Evolutionary conservation across 495 filamentous ascomycete species (phyloP).

Genomic region (Penicillium bovifimosum): DNA sequence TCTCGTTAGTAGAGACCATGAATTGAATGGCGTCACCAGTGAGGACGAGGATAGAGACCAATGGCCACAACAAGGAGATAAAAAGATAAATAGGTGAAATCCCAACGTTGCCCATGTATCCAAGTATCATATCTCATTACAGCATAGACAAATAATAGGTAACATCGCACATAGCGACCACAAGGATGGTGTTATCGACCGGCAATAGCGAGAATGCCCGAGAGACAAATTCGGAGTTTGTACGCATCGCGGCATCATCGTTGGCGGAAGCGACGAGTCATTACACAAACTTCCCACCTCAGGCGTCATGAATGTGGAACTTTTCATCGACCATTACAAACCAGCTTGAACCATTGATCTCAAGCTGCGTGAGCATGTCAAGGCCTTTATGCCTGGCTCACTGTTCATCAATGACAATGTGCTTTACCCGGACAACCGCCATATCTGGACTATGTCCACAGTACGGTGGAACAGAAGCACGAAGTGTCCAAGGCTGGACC

Average conservation of each 20-base stretch:
- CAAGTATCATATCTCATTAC: slow-evolving; percentile 34
- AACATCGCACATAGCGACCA: not conserved
- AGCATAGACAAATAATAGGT: slow-evolving; percentile 12
- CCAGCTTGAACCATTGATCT: slow-evolving; percentile 64
- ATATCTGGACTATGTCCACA: slow-evolving; percentile 50
- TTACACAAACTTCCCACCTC: slow-evolving; percentile 48
- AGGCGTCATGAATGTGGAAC: slow-evolving; percentile 54
- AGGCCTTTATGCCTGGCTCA: slow-evolving; percentile 53
- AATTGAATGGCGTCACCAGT: slow-evolving; percentile 37
- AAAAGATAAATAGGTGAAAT: slow-evolving; percentile 1
- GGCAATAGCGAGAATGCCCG: too few species aligned
- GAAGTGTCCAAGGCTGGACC: slow-evolving; percentile 30
- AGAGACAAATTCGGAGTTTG: too few species aligned
- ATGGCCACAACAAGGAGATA: slow-evolving; percentile 10
- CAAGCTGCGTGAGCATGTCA: slow-evolving; percentile 65
- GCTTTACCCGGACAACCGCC: slow-evolving; percentile 66
- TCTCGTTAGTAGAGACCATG: slow-evolving; percentile 38
- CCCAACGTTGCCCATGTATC: slow-evolving; percentile 9
- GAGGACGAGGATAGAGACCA: not conserved
- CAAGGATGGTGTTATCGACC: too few species aligned
- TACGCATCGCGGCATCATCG: too few species aligned
- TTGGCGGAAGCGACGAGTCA: slow-evolving; percentile 58
- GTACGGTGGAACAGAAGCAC: slow-evolving; percentile 31
- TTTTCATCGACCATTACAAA: slow-evolving; percentile 76
- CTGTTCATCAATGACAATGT: slow-evolving; percentile 72